Evolutionary conservation across 768 basidiomycete species (phyloP), one percentile per base, ranked within the genome.

Genomic region (Sarcodon sp.): DNA sequence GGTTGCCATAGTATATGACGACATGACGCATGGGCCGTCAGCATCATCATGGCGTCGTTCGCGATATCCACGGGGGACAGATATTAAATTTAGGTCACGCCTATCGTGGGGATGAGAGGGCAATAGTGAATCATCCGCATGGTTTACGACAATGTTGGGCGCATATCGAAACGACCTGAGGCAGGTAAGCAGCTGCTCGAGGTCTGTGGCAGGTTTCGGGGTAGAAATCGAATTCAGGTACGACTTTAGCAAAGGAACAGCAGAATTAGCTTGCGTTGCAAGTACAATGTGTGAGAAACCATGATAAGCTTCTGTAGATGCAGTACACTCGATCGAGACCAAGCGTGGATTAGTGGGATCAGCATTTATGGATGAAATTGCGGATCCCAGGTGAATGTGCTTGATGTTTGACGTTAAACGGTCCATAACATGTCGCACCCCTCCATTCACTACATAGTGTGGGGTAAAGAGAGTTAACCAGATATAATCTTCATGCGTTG

Each of bases 201-300:
- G 21, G 21, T 27, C 21, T 27, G 21, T 63, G 3, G 75, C 55
- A 8, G 56, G 57, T 15, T 57, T 31, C 6, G 58, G 48, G 9
- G 51, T 44, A 1, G 66, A 61, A 2, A 79, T 59, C 10, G 69
- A 66, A 11, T 66, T 51, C 1, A 63, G 58, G 52, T 77, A 80
- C 0, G 68, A 67, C 0, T 62, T 59, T 11, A 87, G 62, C 4
- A 87, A 62, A 5, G 69, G 67, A 11, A 67, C 61, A 11, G 81
- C 83, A 31, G 76, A 73, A 44, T 75, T 75, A 6, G 85, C 85
- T 59, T 87, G 84, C 0, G 86, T 87, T 5, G 82, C 85, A 44
- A 87, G 69, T 6, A 87, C 64, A 49, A 90, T 63, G 57, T 83
- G 79, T 44, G 76, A 71, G 55, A 87, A 87, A 6, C 76, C 79